Evolutionary conservation across 768 basidiomycete species (phyloP).

Genomic region (Mycena capillaripes): DNA sequence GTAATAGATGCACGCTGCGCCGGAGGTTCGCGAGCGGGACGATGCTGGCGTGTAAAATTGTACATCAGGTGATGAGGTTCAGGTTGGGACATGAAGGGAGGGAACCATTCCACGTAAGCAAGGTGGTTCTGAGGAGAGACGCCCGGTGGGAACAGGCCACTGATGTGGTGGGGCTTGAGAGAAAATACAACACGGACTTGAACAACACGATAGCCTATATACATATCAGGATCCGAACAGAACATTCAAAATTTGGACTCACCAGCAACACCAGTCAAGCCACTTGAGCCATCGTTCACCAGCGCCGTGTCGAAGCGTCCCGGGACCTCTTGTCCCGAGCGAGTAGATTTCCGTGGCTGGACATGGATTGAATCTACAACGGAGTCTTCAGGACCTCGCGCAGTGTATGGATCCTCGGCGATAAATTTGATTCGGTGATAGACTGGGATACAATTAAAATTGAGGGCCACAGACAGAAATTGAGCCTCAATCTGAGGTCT

Average conservation of each 20-base stretch:
- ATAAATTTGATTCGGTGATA: slow-evolving; percentile 54
- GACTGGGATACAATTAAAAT: slow-evolving; percentile 39
- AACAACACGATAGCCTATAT: neutral
- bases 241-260: slow-evolving; percentile 5
- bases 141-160: neutral
- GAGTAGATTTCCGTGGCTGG: slow-evolving; percentile 8
- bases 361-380: neutral
- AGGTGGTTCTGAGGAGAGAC: slow-evolving; percentile 32
- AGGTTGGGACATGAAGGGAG: slow-evolving; percentile 30
- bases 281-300: slow-evolving; percentile 31
- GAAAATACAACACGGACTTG: too few species aligned
- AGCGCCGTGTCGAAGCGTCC: slow-evolving; percentile 47
- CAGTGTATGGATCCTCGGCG: slow-evolving; percentile 13
- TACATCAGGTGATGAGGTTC: slow-evolving; percentile 16
- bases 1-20: slow-evolving; percentile 44
- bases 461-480: slow-evolving; percentile 40
- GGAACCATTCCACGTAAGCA: slow-evolving; percentile 46
- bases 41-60: slow-evolving; percentile 39
- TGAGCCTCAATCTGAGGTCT: slow-evolving; percentile 32
- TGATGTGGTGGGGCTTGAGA: too few species aligned
- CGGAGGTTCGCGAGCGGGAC: slow-evolving; percentile 44
- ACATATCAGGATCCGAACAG: neutral
- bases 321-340: slow-evolving; percentile 35
- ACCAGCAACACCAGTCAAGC: slow-evolving; percentile 37
- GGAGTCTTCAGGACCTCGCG: neutral